Evolutionary conservation across 2,329 filamentous ascomycete genomes (phyloP).

Genomic region (Domatiomyces catenatus): DNA sequence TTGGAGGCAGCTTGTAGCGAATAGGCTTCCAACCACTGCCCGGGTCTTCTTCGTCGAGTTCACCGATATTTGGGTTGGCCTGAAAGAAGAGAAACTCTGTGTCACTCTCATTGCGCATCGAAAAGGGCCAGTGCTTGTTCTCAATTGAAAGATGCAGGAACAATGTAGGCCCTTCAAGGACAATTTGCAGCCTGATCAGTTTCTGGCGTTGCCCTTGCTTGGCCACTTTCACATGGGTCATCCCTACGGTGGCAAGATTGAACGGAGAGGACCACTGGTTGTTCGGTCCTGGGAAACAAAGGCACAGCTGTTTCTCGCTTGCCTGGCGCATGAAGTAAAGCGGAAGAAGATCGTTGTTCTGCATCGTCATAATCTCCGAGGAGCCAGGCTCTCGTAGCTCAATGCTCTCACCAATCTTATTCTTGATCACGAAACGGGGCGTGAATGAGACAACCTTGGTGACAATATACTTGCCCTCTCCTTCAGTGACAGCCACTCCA

Average conservation of each 20-base stretch:
- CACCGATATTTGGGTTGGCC: slow-evolving; percentile 78
- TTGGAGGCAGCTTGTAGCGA: slow-evolving; percentile 74
- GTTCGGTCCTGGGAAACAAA: slow-evolving; percentile 86
- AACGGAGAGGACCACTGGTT: slow-evolving; percentile 97
- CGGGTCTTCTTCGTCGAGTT: slow-evolving; percentile 62
- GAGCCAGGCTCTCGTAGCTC: slow-evolving; percentile 85
- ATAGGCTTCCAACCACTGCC: slow-evolving; percentile 82
- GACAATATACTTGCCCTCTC: slow-evolving; percentile 94
- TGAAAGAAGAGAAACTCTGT: slow-evolving; percentile 95
- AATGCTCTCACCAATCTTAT: slow-evolving; percentile 76
- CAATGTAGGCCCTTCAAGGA: slow-evolving; percentile 85
- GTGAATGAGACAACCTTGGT: slow-evolving; percentile 89
- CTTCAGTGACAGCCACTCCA: slow-evolving; percentile 74
- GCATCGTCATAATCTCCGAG: slow-evolving; percentile 64
- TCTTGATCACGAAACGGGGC: slow-evolving; percentile 85
- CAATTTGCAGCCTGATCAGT: slow-evolving; percentile 70
- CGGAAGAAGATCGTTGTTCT: slow-evolving; percentile 64
- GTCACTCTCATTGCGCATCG: slow-evolving; percentile 96
- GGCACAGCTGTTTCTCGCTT: slow-evolving; percentile 70
- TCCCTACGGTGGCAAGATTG: slow-evolving; percentile 90
- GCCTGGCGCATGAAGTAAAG: slow-evolving; percentile 79
- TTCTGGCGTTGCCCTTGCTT: slow-evolving; percentile 80
- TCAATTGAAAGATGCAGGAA: slow-evolving; percentile 85
- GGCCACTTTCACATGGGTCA: slow-evolving; percentile 81
- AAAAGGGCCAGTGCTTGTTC: slow-evolving; percentile 93